Percentiles rank a stretch among this genome's conserved stretches.
phyloP scores from a whole-genome alignment of 2,329 filamentous ascomycete species.

The Eurotiales sp. region DNA sequence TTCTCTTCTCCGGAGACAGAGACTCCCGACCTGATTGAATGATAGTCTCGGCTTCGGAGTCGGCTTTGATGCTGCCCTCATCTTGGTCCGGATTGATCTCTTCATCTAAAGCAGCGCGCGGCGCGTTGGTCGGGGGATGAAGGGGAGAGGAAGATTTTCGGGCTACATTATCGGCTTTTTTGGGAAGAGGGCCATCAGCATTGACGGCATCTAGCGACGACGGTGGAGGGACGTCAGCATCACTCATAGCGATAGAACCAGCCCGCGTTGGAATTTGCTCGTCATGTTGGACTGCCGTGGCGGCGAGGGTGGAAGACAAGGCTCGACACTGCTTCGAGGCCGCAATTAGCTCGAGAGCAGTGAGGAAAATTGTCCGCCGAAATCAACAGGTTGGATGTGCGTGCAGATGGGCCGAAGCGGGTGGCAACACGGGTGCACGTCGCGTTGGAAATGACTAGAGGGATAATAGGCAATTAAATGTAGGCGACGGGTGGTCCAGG shows the following conservation, averaged over 20 bases:
- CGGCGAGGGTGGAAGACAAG: conserved; percentile 19
- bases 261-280: conserved; percentile 36
- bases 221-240: conserved; percentile 39
- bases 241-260: conserved; percentile 47
- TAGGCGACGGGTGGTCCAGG: too few species aligned
- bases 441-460: conserved; percentile 10
- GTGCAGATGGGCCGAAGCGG: neutral
- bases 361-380: neutral
- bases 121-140: conserved; percentile 17
- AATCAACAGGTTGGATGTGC: neutral
- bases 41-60: conserved; percentile 49
- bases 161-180: conserved; percentile 25
- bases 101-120: conserved; percentile 21
- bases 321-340: neutral
- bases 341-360: conserved; percentile 4
- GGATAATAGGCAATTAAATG: too few species aligned
- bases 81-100: conserved; percentile 29
- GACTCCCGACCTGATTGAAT: conserved; percentile 46
- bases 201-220: conserved; percentile 36
- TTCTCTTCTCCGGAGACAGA: conserved; percentile 45
- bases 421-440: conserved; percentile 13
- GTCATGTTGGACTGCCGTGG: conserved; percentile 44
- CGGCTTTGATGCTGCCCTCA: conserved; percentile 38
- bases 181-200: conserved; percentile 20
- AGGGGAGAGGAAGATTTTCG: conserved; percentile 4